Percentiles rank a stretch among this genome's conserved stretches.
These are phyloP conservation scores for Paecilomyces fulvus DNA, from an alignment of 2,329 filamentous ascomycete genomes.

Conservation along the genomic window DNA sequence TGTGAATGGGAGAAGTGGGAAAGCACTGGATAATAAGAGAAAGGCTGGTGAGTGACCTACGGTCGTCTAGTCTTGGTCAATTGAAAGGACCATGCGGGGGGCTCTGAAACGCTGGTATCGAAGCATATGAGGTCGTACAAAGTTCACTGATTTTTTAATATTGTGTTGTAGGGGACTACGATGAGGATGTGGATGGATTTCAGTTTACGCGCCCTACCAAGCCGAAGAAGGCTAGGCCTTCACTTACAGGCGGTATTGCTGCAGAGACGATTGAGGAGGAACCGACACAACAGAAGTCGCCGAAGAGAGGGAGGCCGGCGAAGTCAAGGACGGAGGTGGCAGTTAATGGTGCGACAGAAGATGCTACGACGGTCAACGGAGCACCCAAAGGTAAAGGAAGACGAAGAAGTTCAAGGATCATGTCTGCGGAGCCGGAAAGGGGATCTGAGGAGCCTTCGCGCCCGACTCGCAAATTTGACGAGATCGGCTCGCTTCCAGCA, in stretches of 20 bases:
- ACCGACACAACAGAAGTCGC: conserved; percentile 18
- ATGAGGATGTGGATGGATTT: conserved; percentile 72
- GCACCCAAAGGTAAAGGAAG: conserved; percentile 14
- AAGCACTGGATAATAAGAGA: conserved; percentile 27
- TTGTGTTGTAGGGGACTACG: conserved; percentile 41
- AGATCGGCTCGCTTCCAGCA: conserved; percentile 3
- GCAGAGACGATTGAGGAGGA: conserved; percentile 35
- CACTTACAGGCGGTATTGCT: conserved; percentile 24
- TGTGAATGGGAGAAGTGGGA: conserved; percentile 13
- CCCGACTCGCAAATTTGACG: conserved; percentile 13
- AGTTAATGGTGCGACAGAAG: conserved; percentile 9
- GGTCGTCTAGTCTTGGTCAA: conserved; percentile 3
- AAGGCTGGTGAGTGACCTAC: conserved; percentile 34
- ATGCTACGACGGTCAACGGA: conserved; percentile 7
- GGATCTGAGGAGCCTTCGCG: conserved; percentile 8
- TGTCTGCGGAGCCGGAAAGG: conserved; percentile 4
- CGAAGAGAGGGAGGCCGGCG: conserved; percentile 30
- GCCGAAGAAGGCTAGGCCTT: conserved; percentile 51
- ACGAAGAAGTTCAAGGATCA: conserved; percentile 16
- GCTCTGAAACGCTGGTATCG: background rate
- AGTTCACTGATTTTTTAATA: conserved; percentile 3
- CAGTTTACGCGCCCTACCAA: conserved; percentile 63
- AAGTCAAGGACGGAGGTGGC: conserved; percentile 37
- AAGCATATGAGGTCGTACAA: background rate
- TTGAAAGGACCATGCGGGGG: background rate